These are phyloP conservation scores for Neonectria sp. DNA, from an alignment of 2,329 filamentous ascomycete genomes.

Conservation along the genomic window DNA sequence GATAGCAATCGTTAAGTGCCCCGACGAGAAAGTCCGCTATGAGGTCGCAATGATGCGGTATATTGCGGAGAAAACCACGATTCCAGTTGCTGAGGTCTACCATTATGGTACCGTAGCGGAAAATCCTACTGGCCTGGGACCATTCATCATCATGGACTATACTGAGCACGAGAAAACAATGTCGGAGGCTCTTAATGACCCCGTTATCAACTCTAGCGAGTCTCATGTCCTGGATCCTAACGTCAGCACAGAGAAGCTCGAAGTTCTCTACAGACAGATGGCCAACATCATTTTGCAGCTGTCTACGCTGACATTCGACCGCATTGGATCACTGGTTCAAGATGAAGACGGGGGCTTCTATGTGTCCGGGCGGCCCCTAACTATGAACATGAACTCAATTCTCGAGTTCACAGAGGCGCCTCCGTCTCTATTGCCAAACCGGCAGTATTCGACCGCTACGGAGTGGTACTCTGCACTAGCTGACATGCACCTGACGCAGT, in stretches of 20 bases:
- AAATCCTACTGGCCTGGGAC: slow-evolving; percentile 52
- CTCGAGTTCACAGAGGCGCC: slow-evolving; percentile 43
- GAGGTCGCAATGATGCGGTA: slow-evolving; percentile 55
- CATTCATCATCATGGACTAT: slow-evolving; percentile 58
- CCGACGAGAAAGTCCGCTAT: slow-evolving; percentile 54
- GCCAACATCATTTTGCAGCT: slow-evolving; percentile 61
- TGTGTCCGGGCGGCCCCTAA: slow-evolving; percentile 53
- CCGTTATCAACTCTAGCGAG: slow-evolving; percentile 41
- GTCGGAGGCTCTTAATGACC: slow-evolving; percentile 48
- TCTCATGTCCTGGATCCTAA: slow-evolving; percentile 52
- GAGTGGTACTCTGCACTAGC: slow-evolving; percentile 53
- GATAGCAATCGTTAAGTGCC: slow-evolving; percentile 44
- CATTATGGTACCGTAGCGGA: slow-evolving; percentile 49
- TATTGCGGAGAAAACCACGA: slow-evolving; percentile 50
- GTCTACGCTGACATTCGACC: slow-evolving; percentile 50
- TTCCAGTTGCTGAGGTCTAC: slow-evolving; percentile 53
- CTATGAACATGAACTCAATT: slow-evolving; percentile 57
- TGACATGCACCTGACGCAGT: slow-evolving; percentile 55
- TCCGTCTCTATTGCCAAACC: slow-evolving; percentile 39
- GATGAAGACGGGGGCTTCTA: slow-evolving; percentile 47
- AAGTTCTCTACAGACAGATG: slow-evolving; percentile 56
- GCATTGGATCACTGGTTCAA: slow-evolving; percentile 56
- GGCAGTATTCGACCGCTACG: slow-evolving; percentile 46
- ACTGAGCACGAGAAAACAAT: slow-evolving; percentile 49
- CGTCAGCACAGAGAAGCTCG: slow-evolving; percentile 51